Conservation (phyloP, 75 land plant species). For the Isoetes taiwanensis region DNA sequence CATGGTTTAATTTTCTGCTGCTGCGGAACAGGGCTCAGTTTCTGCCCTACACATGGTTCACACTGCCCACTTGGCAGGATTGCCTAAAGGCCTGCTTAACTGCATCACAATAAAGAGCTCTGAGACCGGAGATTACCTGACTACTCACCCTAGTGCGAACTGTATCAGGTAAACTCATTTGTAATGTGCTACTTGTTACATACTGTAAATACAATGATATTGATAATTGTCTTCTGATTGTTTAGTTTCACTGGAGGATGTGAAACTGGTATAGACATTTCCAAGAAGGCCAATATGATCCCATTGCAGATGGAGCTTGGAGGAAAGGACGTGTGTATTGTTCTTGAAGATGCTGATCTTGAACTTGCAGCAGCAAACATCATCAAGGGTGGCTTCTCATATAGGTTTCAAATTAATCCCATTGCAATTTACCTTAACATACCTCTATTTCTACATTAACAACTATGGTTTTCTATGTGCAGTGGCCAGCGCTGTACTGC, state of each 20-base stretch:
- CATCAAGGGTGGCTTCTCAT: not conserved
- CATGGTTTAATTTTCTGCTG: too few relatives aligned
- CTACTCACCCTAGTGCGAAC: slow-evolving; percentile 21
- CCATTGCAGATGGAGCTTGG: slow-evolving; percentile 6
- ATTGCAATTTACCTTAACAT: not conserved
- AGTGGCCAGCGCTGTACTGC: slow-evolving; percentile 33
- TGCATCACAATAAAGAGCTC: not conserved
- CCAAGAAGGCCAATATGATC: not conserved
- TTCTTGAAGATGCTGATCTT: not conserved
- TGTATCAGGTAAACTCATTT: slow-evolving; percentile 20
- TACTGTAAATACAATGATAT: not conserved
- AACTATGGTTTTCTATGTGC: slow-evolving; percentile 9
- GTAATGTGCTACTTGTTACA: not conserved
- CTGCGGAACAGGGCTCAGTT: slow-evolving; percentile 2
- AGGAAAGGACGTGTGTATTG: not conserved
- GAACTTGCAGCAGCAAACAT: not conserved
- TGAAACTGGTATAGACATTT: slow-evolving; percentile 4
- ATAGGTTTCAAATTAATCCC: not conserved
- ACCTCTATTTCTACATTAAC: too few relatives aligned
- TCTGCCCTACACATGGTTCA: slow-evolving; percentile 3
- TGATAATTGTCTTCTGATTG: too few relatives aligned
- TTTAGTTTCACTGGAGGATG: slow-evolving; percentile 2
- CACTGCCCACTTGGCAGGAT: not conserved
- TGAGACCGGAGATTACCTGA: slow-evolving; percentile 23
- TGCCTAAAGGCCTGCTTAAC: not conserved